Percentiles rank a stretch among this genome's conserved stretches.
Conservation (phyloP, 2,329 filamentous ascomycete genomes). For the Sclerotinia borealis region DNA sequence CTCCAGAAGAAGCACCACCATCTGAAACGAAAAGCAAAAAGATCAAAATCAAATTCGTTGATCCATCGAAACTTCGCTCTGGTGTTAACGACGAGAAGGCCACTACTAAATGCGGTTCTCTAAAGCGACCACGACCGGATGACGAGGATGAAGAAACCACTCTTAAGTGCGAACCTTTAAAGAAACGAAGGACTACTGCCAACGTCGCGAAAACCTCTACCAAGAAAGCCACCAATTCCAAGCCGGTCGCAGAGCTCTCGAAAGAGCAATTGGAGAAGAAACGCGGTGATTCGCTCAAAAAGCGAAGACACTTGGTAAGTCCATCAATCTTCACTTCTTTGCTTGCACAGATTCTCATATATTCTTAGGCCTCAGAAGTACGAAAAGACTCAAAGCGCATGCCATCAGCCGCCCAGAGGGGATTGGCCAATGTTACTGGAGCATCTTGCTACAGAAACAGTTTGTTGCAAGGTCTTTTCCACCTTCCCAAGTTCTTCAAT, state of each 20-base stretch:
- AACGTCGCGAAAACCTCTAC: background rate
- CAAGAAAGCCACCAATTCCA: background rate
- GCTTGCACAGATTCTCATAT: background rate
- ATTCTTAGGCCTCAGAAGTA: background rate
- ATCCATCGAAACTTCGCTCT: background rate
- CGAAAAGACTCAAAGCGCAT: slow-evolving; percentile 18
- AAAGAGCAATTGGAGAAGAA: background rate
- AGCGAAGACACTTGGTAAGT: background rate
- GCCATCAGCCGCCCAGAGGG: slow-evolving; percentile 23
- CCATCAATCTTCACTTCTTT: background rate
- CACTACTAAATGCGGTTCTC: background rate
- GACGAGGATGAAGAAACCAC: background rate
- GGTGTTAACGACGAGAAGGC: background rate
- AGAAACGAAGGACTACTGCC: background rate
- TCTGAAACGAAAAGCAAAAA: background rate
- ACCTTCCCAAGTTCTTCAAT: slow-evolving; percentile 31
- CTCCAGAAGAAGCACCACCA: too few species aligned
- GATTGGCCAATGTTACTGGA: slow-evolving; percentile 28
- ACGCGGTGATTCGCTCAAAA: background rate
- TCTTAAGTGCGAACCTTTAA: background rate
- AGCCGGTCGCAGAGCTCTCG: background rate
- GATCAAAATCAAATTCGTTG: background rate
- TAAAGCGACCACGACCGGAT: background rate
- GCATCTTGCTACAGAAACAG: slow-evolving; percentile 32
- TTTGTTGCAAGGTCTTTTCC: slow-evolving; percentile 32